phyloP scores from a whole-genome alignment of 352 stramenopile genomes.

The Phytophthora chlamydospora region DNA sequence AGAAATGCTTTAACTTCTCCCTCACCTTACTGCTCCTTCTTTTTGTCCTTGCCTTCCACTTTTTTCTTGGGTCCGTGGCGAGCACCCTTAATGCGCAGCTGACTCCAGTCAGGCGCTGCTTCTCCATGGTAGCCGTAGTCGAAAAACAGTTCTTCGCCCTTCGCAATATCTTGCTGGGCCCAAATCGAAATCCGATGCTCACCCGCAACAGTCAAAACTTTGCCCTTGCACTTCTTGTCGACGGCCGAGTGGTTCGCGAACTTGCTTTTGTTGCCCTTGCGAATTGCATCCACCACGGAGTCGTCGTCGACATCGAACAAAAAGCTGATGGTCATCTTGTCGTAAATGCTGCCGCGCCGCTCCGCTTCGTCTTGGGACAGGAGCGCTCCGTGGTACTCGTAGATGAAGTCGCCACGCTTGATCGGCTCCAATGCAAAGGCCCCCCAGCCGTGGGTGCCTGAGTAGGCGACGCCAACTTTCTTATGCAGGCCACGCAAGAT shows the following conservation, averaged over 20 bases:
- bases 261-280: slow-evolving; percentile 94
- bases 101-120: slow-evolving; percentile 68
- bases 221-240: slow-evolving; percentile 82
- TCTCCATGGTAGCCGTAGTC: slow-evolving; percentile 73
- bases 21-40: slow-evolving; percentile 25
- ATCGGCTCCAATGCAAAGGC: slow-evolving; percentile 67
- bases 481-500: slow-evolving; percentile 65
- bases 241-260: slow-evolving; percentile 85
- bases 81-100: slow-evolving; percentile 53
- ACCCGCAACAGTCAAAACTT: slow-evolving; percentile 82
- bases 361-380: slow-evolving; percentile 77
- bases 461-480: slow-evolving; percentile 64
- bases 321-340: slow-evolving; percentile 88
- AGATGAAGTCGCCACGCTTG: slow-evolving; percentile 72
- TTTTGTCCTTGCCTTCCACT: slow-evolving; percentile 26
- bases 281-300: slow-evolving; percentile 89
- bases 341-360: slow-evolving; percentile 83
- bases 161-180: slow-evolving; percentile 87
- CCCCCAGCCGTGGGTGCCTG: slow-evolving; percentile 68
- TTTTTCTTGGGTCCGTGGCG: slow-evolving; percentile 30
- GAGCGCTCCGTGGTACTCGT: slow-evolving; percentile 69
- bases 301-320: slow-evolving; percentile 93
- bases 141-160: slow-evolving; percentile 79
- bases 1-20: background rate
- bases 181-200: slow-evolving; percentile 93